Evolutionary conservation across 768 basidiomycete genomes (phyloP).

Genomic region (Russula sp.): DNA sequence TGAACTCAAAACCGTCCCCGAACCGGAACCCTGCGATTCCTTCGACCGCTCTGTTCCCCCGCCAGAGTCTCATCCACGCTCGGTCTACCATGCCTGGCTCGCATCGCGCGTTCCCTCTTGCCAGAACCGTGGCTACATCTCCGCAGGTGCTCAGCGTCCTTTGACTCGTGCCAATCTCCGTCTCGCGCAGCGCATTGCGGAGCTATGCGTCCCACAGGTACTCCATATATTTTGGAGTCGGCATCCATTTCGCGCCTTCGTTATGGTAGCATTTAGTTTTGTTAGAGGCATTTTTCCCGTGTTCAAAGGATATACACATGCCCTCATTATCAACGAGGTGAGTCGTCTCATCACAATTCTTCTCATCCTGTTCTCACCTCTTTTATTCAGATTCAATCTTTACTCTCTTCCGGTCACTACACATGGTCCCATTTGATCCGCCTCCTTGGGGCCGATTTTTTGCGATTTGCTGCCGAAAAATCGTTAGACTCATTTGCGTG

Average conservation of each 20-base stretch:
- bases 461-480: conserved; percentile 61
- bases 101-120: conserved; percentile 32
- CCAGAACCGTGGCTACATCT: conserved; percentile 30
- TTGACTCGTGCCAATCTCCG: conserved; percentile 53
- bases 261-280: conserved; percentile 69
- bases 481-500: conserved; percentile 71
- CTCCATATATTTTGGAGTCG: conserved; percentile 49
- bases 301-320: conserved; percentile 82
- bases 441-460: conserved; percentile 59
- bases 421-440: conserved; percentile 62
- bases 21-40: neutral
- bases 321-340: conserved; percentile 81
- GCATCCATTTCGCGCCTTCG: conserved; percentile 66
- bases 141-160: conserved; percentile 69
- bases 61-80: neutral
- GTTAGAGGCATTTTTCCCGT: conserved; percentile 75
- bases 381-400: conserved; percentile 55
- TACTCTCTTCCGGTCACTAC: conserved; percentile 69
- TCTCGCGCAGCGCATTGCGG: conserved; percentile 55
- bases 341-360: conserved; percentile 31
- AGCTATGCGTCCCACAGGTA: conserved; percentile 54
- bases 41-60: neutral
- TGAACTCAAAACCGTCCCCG: neutral
- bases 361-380: neutral
- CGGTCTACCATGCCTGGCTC: conserved; percentile 35